A percentile compares a stretch with the other conserved stretches of the same genome.
These are phyloP conservation scores for Nothopassalora personata DNA, from an alignment of 2,329 filamentous ascomycete genomes.

Conservation along the genomic window DNA sequence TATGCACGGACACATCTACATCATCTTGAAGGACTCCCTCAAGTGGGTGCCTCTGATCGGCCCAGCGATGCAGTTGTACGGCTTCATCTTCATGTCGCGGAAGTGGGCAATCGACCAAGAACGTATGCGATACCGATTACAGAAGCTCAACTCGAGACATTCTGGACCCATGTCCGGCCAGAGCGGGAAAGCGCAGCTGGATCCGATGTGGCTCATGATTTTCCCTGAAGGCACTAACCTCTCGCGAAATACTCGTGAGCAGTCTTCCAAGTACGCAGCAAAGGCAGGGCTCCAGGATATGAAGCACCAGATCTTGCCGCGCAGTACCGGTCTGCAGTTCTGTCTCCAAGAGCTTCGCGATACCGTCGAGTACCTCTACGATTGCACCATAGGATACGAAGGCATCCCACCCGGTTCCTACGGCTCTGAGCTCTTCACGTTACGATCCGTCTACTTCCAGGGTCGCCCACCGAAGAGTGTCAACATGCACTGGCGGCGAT, in stretches of 20 bases:
- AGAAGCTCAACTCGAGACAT: conserved; percentile 58
- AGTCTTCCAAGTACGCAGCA: conserved; percentile 68
- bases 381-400: conserved; percentile 94
- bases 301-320: conserved; percentile 67
- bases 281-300: conserved; percentile 67
- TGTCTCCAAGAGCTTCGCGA: conserved; percentile 70
- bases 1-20: conserved; percentile 82
- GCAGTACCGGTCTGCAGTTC: conserved; percentile 75
- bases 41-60: conserved; percentile 79
- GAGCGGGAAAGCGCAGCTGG: conserved; percentile 24
- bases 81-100: conserved; percentile 89
- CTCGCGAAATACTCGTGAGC: conserved; percentile 63
- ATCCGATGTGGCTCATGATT: conserved; percentile 82
- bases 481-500: conserved; percentile 94
- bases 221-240: conserved; percentile 86
- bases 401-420: conserved; percentile 77
- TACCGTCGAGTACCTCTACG: conserved; percentile 77
- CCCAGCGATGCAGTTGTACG: conserved; percentile 76
- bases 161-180: conserved; percentile 34
- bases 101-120: conserved; percentile 78
- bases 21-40: conserved; percentile 82
- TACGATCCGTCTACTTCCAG: conserved; percentile 80
- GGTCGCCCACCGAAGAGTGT: conserved; percentile 88
- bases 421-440: conserved; percentile 80
- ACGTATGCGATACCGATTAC: conserved; percentile 66